A percentile compares a stretch with the other conserved stretches of the same genome.
Conservation (phyloP, 306 rosid species). For the Citrullus mucosospermus region DNA sequence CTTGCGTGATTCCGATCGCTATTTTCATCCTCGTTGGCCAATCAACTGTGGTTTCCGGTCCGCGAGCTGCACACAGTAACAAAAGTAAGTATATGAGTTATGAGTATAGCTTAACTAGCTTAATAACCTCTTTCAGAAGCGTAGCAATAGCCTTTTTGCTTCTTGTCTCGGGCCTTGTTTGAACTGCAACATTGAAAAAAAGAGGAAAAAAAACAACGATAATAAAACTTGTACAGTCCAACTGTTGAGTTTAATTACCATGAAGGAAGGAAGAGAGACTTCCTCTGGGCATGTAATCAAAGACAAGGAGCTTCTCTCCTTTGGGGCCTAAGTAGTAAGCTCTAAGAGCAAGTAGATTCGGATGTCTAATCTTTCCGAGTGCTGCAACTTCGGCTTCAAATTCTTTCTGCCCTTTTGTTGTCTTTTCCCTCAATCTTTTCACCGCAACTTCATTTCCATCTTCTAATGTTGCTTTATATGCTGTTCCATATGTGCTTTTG, state of each 20-base stretch:
- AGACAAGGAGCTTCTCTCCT: slow-evolving; percentile 84
- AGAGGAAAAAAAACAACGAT: neutral
- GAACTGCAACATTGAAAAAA: neutral
- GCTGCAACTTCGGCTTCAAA: slow-evolving; percentile 70
- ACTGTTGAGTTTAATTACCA: slow-evolving; percentile 34
- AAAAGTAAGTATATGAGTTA: neutral
- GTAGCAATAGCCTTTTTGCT: neutral
- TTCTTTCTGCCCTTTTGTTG: slow-evolving; percentile 72
- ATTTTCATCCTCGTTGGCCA: slow-evolving; percentile 87
- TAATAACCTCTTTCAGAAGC: neutral
- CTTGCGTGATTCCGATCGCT: slow-evolving; percentile 57
- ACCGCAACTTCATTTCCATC: slow-evolving; percentile 82
- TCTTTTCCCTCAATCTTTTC: slow-evolving; percentile 81
- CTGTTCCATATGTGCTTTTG: slow-evolving; percentile 78
- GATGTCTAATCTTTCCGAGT: slow-evolving; percentile 70
- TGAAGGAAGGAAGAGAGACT: slow-evolving; percentile 85
- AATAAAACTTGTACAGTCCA: neutral
- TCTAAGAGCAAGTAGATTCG: slow-evolving; percentile 62
- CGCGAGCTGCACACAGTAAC: slow-evolving; percentile 38
- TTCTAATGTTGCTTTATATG: slow-evolving; percentile 76
- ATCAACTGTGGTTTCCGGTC: slow-evolving; percentile 48
- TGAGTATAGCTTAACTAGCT: neutral
- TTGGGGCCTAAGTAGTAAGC: slow-evolving; percentile 73
- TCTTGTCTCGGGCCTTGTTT: neutral
- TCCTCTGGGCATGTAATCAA: slow-evolving; percentile 76